Evolutionary conservation across 176 grass and related monocot genomes (phyloP), one percentile per base, ranked within the genome.

Genomic region (Miscanthus lutarioriparius): DNA sequence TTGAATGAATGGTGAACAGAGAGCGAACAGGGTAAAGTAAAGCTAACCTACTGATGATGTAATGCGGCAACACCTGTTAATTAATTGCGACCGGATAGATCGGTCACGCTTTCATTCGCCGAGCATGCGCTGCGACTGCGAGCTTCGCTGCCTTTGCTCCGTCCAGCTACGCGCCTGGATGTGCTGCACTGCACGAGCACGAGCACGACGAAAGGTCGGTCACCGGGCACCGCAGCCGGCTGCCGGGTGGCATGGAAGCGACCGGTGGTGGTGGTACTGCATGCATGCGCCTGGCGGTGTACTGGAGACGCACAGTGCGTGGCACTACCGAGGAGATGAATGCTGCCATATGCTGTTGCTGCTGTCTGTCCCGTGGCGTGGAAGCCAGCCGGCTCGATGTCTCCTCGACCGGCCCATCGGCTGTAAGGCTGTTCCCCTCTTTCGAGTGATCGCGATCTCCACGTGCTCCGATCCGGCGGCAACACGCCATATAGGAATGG

Each of bases 81-180:
- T 73, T 38, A 77, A 14, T 72, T 19, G 20, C 53, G 53, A 56
- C 7, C 53, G 15, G 15, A 51, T 51, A 7, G 56, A 59, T 59
- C 56, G 56, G 56, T 2, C 56, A 63, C 8, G 68, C 75, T 88
- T 83, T 80, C 87, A n/a, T 58, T 58, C 54, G 82, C 3, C 16
- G 10, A 56, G 35, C 71, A 63, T 74, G 84, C 22, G 54, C 20
- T 2, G 51, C 17, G 51, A 19, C 25, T 5, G 35, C 22, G 20
- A 10, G 40, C 14, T 3, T 4, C 47, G 47, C 5, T 19, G 16
- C 16, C 16, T 27, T 61, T 72, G 67, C 67, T 44, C 51, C 40
- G 6, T 65, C 81, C 70, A 83, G 81, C 70, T 39, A 63, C 25
- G 76, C 38, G 20, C 76, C 56, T 40, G 19, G 39, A 11, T 11